Evolutionary conservation across 2,329 filamentous ascomycete genomes (phyloP), one percentile per base, ranked within the genome.

Genomic region (Nannizzia gypsea): DNA sequence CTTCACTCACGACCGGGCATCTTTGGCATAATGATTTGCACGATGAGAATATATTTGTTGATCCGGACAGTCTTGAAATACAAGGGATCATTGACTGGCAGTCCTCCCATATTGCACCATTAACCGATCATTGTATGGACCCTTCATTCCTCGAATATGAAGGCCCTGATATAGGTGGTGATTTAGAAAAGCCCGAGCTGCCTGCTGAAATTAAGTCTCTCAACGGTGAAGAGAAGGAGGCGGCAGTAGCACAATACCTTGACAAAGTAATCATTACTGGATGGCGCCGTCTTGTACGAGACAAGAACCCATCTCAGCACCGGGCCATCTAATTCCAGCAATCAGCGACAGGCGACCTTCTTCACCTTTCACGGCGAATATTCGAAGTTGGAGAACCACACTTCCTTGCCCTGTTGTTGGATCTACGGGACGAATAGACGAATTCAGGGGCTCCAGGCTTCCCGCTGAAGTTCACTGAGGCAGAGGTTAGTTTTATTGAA

Each of bases 31-130:
- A 68, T 60, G 66, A 70, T 65, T 59, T 70, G 26, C 67, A 70
- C 55, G 61, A 66, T 62, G 66, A 68, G 22, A 70, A 70, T 61
- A 62, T 72, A 59, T 72, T 71, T 36, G 64, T 72, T 34, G 69
- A 72, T 62, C 67, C 66, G n/a, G n/a, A 66, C 11, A 63, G 65
- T 2, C 64, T 60, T 56, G 64, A 60, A 3, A 67, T 71, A 22
- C 65, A 65, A 5, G 65, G 66, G 6, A 69, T 72, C 6, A 71
- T 72, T 26, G 67, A 71, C 63, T 71, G 68, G 69, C 67, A 72
- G 60, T 69, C 67, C 24, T 63, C 63, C 34, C 68, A 69, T 20
- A 62, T 70, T 57, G 66, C 68, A 5, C 69, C 69, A 1, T 64
- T 71, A 26, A 68, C 69, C 56, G 66, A 66, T 55, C 67, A 70